Base-by-base conservation (phyloP, 1,284 basidiomycete species). In the Wallemia hederae region DNA sequence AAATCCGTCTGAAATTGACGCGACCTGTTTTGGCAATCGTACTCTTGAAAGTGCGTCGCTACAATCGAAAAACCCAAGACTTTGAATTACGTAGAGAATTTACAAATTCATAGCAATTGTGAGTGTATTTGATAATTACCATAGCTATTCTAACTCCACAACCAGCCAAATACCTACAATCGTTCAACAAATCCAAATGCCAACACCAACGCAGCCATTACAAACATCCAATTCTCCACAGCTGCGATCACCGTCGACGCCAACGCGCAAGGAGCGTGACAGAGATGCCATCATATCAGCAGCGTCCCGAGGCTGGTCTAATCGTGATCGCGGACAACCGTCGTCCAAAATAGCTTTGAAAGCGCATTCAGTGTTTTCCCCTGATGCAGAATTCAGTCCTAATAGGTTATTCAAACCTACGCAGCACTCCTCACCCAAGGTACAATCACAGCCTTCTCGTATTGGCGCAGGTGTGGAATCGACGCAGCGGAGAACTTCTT, bases 401-500 rank as follows among this genome's bases (percentile, higher is more conserved):
- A 49, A 49, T n/a, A 49, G 39, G n/a, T n/a, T 49, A 49, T 49
- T 49, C n/a, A 49, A 49, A 22, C 39, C 39, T 15, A 14, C 39
- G 11, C 11, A 49, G 39, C 39, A 49, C 9, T 22, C 39, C 5
- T n/a, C 39, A 49, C 5, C n/a, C n/a, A n/a, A n/a, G n/a, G n/a
- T n/a, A n/a, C n/a, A n/a, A n/a, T n/a, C n/a, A n/a, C n/a, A n/a
- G n/a, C n/a, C 3, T 7, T 49, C 39, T 15, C 19, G 9, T 17
- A 9, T n/a, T 49, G 39, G 39, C 19, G 39, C 39, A 49, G 39
- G 39, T 5, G 39, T 49, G 5, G 9, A 49, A 49, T 49, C 39
- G 3, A 49, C 39, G 22, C 39, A 49, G 39, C 77, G 87, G 59
- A 77, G 87, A 59, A 79, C 81, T 1, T 86, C 83, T 22, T 81